A percentile compares a stretch with the other conserved stretches of the same genome.
Conservation (phyloP, 768 basidiomycete genomes). For the Collybia nuda region DNA sequence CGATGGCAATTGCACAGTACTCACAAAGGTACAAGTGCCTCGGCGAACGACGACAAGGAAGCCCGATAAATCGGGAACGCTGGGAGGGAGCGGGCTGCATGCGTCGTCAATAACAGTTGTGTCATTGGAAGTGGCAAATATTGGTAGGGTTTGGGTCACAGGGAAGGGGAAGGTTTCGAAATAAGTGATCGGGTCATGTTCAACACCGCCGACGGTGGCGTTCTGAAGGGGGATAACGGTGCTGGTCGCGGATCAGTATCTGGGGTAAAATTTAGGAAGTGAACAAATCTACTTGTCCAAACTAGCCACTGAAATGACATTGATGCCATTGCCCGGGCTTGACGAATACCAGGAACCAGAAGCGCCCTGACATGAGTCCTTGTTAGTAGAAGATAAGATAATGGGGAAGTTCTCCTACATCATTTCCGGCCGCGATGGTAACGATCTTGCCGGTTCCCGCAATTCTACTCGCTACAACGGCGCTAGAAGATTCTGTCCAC, state of each 20-base stretch:
- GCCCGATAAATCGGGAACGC: neutral
- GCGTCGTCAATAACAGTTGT: constrained; percentile 55
- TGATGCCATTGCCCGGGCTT: constrained; percentile 49
- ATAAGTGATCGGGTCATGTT: constrained; percentile 53
- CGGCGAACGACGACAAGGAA: constrained; percentile 36
- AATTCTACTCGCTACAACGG: constrained; percentile 61
- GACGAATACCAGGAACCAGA: constrained; percentile 65
- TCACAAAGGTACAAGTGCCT: constrained; percentile 57
- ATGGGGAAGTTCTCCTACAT: constrained; percentile 21
- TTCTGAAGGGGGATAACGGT: constrained; percentile 58
- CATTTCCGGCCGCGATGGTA: constrained; percentile 62
- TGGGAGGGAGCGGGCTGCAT: constrained; percentile 55
- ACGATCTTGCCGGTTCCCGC: constrained; percentile 58
- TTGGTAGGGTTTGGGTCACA: constrained; percentile 43
- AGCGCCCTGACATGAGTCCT: constrained; percentile 31
- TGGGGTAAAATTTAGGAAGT: neutral
- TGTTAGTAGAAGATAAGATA: neutral
- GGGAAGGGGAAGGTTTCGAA: constrained; percentile 48
- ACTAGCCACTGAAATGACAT: constrained; percentile 58
- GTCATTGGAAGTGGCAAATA: constrained; percentile 61
- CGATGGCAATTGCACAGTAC: constrained; percentile 3
- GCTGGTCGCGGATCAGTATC: constrained; percentile 21
- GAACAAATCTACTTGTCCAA: constrained; percentile 43
- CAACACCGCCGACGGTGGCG: constrained; percentile 48
- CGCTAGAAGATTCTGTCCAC: constrained; percentile 56